These are phyloP conservation scores for Phaeophleospora eucalypticola DNA, from an alignment of 2,329 filamentous ascomycete genomes.

Conservation along the genomic window DNA sequence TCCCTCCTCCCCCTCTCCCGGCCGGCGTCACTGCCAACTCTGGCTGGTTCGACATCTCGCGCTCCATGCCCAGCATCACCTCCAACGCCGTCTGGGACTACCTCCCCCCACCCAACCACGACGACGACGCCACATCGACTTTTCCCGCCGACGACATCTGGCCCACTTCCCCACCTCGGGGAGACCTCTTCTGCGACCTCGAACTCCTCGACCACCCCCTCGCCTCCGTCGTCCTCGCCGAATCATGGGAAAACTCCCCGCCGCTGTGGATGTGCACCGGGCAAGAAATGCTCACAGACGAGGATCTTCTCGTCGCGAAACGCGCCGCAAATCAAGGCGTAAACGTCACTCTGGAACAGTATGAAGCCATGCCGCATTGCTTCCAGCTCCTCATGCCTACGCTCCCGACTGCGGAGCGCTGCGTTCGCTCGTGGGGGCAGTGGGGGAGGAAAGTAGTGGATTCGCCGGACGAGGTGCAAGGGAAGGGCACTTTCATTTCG, in stretches of 20 bases:
- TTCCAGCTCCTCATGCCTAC: slow-evolving; percentile 49
- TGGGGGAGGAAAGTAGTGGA: slow-evolving; percentile 30
- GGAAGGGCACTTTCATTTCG: slow-evolving; percentile 29
- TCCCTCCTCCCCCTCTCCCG: slow-evolving; percentile 58
- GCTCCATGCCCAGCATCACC: slow-evolving; percentile 56
- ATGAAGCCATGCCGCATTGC: slow-evolving; percentile 75
- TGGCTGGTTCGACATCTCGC: slow-evolving; percentile 69
- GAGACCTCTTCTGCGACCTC: slow-evolving; percentile 47
- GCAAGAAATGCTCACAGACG: slow-evolving; percentile 68
- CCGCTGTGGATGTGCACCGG: slow-evolving; percentile 67
- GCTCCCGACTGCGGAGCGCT: slow-evolving; percentile 28
- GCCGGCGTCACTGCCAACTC: slow-evolving; percentile 60
- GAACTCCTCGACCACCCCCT: slow-evolving; percentile 59
- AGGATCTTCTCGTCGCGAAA: slow-evolving; percentile 58
- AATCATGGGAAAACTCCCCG: slow-evolving; percentile 58
- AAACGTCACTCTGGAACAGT: slow-evolving; percentile 64
- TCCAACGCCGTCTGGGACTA: slow-evolving; percentile 59
- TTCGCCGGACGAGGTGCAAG: slow-evolving; percentile 22
- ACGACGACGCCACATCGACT: slow-evolving; percentile 27
- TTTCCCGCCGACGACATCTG: slow-evolving; percentile 49
- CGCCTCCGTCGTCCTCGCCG: slow-evolving; percentile 56
- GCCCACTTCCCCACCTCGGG: slow-evolving; percentile 44
- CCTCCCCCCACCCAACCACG: slow-evolving; percentile 46
- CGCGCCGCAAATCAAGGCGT: slow-evolving; percentile 57
- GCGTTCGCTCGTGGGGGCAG: slow-evolving; percentile 35